Evolutionary conservation across 352 stramenopile species (phyloP).

Genomic region (Globisporangium camurandrum): DNA sequence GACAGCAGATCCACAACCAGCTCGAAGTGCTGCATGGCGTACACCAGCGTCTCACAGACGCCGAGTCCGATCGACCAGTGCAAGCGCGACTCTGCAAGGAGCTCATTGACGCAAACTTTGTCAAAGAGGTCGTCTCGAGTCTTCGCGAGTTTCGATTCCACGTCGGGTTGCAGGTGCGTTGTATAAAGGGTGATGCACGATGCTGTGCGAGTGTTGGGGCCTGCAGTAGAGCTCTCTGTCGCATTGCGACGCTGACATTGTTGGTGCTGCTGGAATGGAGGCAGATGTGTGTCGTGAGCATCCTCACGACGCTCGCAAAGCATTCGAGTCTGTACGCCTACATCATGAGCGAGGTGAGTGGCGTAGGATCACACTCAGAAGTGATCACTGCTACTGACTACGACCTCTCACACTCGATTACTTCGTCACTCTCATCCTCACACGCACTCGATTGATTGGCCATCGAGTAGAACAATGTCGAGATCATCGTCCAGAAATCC

Average conservation of each 20-base stretch:
- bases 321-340: slow-evolving; percentile 47
- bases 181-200: not conserved
- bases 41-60: slow-evolving; percentile 25
- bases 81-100: slow-evolving; percentile 25
- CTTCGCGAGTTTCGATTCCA: slow-evolving; percentile 72
- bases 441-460: not conserved
- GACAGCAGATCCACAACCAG: slow-evolving; percentile 31
- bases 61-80: slow-evolving; percentile 12
- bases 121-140: slow-evolving; percentile 25
- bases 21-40: slow-evolving; percentile 25
- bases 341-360: slow-evolving; percentile 47
- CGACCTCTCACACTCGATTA: not conserved
- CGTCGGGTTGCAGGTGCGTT: slow-evolving; percentile 30
- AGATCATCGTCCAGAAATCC: slow-evolving; percentile 41
- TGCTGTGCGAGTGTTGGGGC: not conserved
- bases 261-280: not conserved
- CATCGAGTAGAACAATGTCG: slow-evolving; percentile 16
- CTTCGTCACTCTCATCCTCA: not conserved
- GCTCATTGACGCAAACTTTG: slow-evolving; percentile 34
- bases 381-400: not conserved
- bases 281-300: slow-evolving; percentile 30
- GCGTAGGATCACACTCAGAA: too few species aligned
- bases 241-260: not conserved
- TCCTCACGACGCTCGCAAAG: slow-evolving; percentile 36
- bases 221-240: not conserved